These are phyloP conservation scores for Opeltia flavorubescens DNA, from an alignment of 495 filamentous ascomycete genomes.

Conservation along the genomic window DNA sequence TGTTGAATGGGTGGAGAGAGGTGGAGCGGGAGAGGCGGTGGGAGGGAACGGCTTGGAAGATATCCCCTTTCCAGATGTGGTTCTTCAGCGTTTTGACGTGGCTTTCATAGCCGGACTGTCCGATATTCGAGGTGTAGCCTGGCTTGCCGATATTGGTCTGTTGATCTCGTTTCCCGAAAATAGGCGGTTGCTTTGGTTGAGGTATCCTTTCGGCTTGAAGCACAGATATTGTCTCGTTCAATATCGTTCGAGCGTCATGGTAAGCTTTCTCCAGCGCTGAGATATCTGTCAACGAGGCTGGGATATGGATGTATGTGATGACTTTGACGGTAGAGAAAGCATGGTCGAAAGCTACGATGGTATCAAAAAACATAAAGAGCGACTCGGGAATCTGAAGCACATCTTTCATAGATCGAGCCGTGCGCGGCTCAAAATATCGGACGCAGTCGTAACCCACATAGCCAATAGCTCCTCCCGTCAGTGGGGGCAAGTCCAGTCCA, in stretches of 20 bases:
- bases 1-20: conserved; percentile 88
- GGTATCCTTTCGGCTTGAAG: conserved; percentile 61
- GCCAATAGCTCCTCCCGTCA: conserved; percentile 86
- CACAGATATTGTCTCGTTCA: conserved; percentile 51
- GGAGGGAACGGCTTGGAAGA: conserved; percentile 93
- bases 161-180: conserved; percentile 58
- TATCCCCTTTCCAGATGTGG: conserved; percentile 82
- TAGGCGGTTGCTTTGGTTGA: conserved; percentile 60
- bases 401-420: conserved; percentile 73
- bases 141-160: conserved; percentile 79
- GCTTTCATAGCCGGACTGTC: conserved; percentile 68
- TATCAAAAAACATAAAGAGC: conserved; percentile 96
- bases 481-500: conserved; percentile 60
- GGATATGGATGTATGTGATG: conserved; percentile 70
- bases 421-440: conserved; percentile 92
- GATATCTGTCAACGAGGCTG: conserved; percentile 34
- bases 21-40: conserved; percentile 86
- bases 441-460: conserved; percentile 98
- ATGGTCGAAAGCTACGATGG: conserved; percentile 86
- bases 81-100: conserved; percentile 72
- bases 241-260: conserved; percentile 41
- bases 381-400: conserved; percentile 78
- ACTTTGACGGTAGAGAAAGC: conserved; percentile 87
- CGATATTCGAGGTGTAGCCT: conserved; percentile 92
- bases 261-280: conserved; percentile 47